Base-by-base conservation (phyloP, 768 basidiomycete species). In the Termitomyces sp. region DNA sequence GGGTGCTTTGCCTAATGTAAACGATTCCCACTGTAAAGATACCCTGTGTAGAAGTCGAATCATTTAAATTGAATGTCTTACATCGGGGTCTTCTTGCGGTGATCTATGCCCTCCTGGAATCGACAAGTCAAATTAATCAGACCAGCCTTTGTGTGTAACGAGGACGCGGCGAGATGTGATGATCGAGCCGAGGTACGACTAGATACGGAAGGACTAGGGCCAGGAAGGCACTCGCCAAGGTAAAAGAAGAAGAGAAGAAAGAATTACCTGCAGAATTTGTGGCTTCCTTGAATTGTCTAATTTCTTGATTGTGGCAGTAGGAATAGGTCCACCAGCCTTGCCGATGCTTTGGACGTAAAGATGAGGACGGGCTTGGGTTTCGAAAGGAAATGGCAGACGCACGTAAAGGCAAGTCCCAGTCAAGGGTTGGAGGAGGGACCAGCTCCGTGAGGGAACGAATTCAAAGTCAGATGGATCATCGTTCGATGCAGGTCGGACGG, bases 281-380 rank as follows among this genome's bases (percentile, higher is more conserved):
- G 56, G 88, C 74, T 69, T 94, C 93, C 71, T 89, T 89, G 78
- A 98, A 99, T 72, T 99, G 97, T 55, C 95, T 87, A 58, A 98
- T 93, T 72, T 97, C 87, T 50, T 84, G 81, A 70, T 94, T 90
- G 74, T 99, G 94, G 74, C 96, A 93, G 70, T 90, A 97, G 47
- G 92, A 87, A 73, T 98, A 98, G 37, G 94, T 98, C 76, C 98
- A 98, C 94, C 94, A 97, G 38, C 87, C 84, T 76, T 93, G 90
- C 62, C 83, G 83, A 67, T 87, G 84, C 87, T 93, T 73, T 59
- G 30, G 52, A 62, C 56, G 65, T 73, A 62, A 68, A 66, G 58
- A 62, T 71, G 68, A 69, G 63, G 51, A 59, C 63, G 59, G 64
- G 53, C 51, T 42, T 54, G 46, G 40, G 55, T 62, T 66, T 65